Conservation (phyloP, 1,139 yeast genomes). For the Suhomyces bokatorum region DNA sequence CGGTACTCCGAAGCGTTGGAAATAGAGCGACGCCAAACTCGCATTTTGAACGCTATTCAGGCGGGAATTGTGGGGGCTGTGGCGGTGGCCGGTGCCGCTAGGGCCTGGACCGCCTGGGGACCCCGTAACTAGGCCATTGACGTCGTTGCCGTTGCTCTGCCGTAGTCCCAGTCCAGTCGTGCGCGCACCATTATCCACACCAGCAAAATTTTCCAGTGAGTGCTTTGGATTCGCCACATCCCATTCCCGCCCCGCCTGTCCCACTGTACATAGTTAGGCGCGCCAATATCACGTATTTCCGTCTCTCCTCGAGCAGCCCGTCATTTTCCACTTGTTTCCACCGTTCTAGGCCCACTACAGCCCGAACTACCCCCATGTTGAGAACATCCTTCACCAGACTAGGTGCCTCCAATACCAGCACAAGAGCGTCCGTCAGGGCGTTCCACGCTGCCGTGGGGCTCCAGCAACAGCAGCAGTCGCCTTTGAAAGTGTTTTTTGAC, state of each 20-base stretch:
- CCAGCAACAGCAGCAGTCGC: slow-evolving; percentile 54
- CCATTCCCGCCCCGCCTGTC: slow-evolving; percentile 1
- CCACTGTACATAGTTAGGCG: slow-evolving; percentile 6
- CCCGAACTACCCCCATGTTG: slow-evolving; percentile 11
- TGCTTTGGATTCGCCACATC: background rate
- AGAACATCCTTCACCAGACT: slow-evolving; percentile 13
- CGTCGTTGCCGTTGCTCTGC: background rate
- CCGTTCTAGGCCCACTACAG: background rate
- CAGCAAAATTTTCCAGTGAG: slow-evolving; percentile 6
- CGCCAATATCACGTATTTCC: background rate
- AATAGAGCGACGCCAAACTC: slow-evolving; percentile 52
- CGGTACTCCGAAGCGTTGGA: slow-evolving; percentile 69
- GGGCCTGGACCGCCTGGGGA: slow-evolving; percentile 9
- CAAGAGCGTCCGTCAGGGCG: slow-evolving; percentile 8
- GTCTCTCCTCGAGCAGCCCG: background rate
- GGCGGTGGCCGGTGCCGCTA: slow-evolving; percentile 17
- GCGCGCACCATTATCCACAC: slow-evolving; percentile 7
- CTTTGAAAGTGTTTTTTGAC: slow-evolving; percentile 88
- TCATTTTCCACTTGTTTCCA: slow-evolving; percentile 2
- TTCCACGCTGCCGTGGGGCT: slow-evolving; percentile 14
- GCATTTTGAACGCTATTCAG: slow-evolving; percentile 37
- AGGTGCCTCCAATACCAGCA: slow-evolving; percentile 1
- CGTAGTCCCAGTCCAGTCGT: slow-evolving; percentile 1
- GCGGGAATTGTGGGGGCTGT: slow-evolving; percentile 20
- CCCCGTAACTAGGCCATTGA: background rate